phyloP scores from a whole-genome alignment of 83 land plant genomes.

The Diphasiastrum complanatum region DNA sequence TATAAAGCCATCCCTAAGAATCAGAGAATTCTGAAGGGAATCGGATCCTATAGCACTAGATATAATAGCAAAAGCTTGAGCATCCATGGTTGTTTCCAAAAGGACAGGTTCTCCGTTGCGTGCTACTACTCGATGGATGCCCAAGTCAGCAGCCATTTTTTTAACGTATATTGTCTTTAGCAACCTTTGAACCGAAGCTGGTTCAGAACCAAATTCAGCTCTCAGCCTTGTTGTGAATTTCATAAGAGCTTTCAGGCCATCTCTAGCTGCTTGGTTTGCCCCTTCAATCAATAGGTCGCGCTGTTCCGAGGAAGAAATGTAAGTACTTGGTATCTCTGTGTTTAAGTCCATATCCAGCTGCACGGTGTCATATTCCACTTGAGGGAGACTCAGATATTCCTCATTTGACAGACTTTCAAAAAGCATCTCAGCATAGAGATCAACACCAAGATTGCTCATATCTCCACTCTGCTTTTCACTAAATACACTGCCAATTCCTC shows the following conservation, averaged over 20 bases:
- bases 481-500: conserved; percentile 97
- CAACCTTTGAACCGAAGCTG: conserved; percentile 52
- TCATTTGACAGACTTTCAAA: conserved; percentile 93
- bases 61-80: conserved; percentile 60
- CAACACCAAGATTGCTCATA: conserved; percentile 87
- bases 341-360: conserved; percentile 65
- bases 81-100: conserved; percentile 64
- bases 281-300: conserved; percentile 50
- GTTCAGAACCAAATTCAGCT: conserved; percentile 79
- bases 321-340: conserved; percentile 57
- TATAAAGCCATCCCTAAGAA: conserved; percentile 43
- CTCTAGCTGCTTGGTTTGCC: conserved; percentile 75
- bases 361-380: conserved; percentile 57
- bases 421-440: conserved; percentile 94
- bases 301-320: conserved; percentile 59
- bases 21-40: conserved; percentile 45
- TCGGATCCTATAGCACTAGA: conserved; percentile 63
- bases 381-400: conserved; percentile 58
- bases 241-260: conserved; percentile 65
- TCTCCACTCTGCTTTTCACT: conserved; percentile 99
- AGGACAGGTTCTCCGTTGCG: conserved; percentile 45
- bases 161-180: conserved; percentile 78
- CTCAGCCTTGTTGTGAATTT: conserved; percentile 76
- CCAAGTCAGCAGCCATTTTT: conserved; percentile 92
- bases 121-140: conserved; percentile 57